These are phyloP conservation scores for Rhizomucor miehei DNA, from an alignment of 371 early-diverging fungal genomes.

Conservation along the genomic window DNA sequence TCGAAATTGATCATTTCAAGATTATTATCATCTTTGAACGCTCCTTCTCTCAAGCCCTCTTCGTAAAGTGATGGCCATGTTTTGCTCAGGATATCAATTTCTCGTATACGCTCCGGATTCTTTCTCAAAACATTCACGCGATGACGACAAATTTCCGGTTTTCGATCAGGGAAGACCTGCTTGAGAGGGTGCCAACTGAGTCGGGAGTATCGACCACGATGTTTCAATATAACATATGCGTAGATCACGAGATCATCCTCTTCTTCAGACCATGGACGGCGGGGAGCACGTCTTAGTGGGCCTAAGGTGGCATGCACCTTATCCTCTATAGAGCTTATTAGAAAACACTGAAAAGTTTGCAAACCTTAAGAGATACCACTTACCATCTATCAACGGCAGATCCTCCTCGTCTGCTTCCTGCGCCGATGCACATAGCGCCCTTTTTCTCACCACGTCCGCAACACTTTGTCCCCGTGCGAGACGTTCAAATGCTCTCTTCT, in stretches of 20 bases:
- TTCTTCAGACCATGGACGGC: slow-evolving; percentile 30
- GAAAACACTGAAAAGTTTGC: too few relatives aligned
- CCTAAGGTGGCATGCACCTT: not conserved
- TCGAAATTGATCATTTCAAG: slow-evolving; percentile 25
- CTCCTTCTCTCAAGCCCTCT: slow-evolving; percentile 32
- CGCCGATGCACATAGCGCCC: not conserved
- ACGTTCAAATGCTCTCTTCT: slow-evolving; percentile 5
- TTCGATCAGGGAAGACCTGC: slow-evolving; percentile 20
- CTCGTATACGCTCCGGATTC: slow-evolving; percentile 18
- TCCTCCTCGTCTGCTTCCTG: not conserved
- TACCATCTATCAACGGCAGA: not conserved
- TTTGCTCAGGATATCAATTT: slow-evolving; percentile 15
- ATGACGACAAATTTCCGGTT: slow-evolving; percentile 26
- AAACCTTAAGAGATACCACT: too few relatives aligned
- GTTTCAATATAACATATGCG: slow-evolving; percentile 29
- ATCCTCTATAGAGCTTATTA: too few relatives aligned
- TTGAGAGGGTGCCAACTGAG: slow-evolving; percentile 37
- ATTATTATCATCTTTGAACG: slow-evolving; percentile 23
- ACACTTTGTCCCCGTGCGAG: not conserved
- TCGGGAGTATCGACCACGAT: slow-evolving; percentile 10
- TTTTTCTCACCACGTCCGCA: not conserved
- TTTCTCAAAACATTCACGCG: slow-evolving; percentile 29
- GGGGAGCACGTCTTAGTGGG: not conserved
- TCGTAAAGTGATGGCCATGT: slow-evolving; percentile 39
- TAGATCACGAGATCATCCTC: slow-evolving; percentile 53